Conservation (phyloP, 768 basidiomycete genomes). For the Lentinula aciculospora region DNA sequence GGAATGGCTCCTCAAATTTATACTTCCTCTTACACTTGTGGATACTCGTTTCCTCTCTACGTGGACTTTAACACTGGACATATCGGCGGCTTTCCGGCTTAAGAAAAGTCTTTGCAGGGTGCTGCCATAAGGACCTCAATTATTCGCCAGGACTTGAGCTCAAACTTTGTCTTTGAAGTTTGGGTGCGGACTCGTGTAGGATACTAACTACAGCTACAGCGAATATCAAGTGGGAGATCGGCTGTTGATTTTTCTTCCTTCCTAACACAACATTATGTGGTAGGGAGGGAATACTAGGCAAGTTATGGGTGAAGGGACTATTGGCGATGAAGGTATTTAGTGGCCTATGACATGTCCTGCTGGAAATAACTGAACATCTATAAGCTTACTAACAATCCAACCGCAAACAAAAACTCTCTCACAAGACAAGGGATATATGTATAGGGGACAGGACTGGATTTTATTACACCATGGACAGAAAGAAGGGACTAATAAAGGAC, state of each 20-base stretch:
- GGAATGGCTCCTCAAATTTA: constrained; percentile 21
- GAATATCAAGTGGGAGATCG: constrained; percentile 40
- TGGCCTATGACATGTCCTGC: constrained; percentile 22
- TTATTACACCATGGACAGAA: constrained; percentile 69
- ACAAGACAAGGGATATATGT: constrained; percentile 87
- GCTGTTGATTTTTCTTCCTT: constrained; percentile 62
- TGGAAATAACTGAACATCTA: neutral
- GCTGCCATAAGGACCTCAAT: constrained; percentile 38
- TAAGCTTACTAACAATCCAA: constrained; percentile 60
- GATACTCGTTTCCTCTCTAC: constrained; percentile 19
- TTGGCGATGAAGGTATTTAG: constrained; percentile 60
- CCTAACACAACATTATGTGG: constrained; percentile 48
- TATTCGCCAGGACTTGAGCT: constrained; percentile 38
- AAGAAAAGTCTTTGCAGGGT: constrained; percentile 47
- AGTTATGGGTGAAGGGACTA: constrained; percentile 78
- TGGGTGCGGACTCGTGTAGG: constrained; percentile 36
- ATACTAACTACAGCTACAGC: constrained; percentile 40
- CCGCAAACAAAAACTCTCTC: constrained; percentile 65
- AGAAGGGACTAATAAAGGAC: constrained; percentile 75
- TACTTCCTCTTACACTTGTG: constrained; percentile 19
- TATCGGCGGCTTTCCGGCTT: constrained; percentile 20
- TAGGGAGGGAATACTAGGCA: constrained; percentile 57
- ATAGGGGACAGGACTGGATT: constrained; percentile 62
- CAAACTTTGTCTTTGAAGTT: constrained; percentile 38
- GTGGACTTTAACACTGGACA: constrained; percentile 12